phyloP scores from a whole-genome alignment of 1,139 yeast genomes.

The Waltiozyma solani region DNA sequence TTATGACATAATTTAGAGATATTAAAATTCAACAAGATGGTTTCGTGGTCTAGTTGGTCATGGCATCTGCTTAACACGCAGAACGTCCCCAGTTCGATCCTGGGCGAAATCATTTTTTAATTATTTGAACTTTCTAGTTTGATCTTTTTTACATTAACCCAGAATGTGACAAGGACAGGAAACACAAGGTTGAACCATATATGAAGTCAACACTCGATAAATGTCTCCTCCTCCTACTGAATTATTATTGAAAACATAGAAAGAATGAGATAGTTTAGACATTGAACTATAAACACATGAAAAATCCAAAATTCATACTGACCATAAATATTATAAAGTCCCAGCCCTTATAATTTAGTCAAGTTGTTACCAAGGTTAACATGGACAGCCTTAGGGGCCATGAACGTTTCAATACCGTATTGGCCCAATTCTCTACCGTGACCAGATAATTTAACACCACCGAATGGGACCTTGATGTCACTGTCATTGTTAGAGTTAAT shows the following conservation, averaged over 20 bases:
- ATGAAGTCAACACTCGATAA: too few relatives aligned
- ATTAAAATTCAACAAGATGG: too few relatives aligned
- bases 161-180: too few relatives aligned
- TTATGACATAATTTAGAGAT: too few relatives aligned
- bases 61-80: constrained; percentile 99
- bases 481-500: constrained; percentile 78
- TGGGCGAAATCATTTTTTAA: constrained; percentile 84
- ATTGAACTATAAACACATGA: background rate
- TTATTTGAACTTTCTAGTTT: too few relatives aligned
- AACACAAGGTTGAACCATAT: too few relatives aligned
- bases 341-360: constrained; percentile 1
- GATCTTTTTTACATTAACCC: too few relatives aligned
- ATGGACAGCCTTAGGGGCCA: constrained; percentile 74
- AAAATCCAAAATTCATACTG: too few relatives aligned
- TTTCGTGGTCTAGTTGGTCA: constrained; percentile 97
- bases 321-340: too few relatives aligned
- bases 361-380: constrained; percentile 32
- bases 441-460: constrained; percentile 77
- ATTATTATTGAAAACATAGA: background rate
- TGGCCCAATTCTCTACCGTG: constrained; percentile 85
- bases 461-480: constrained; percentile 71
- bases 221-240: too few relatives aligned
- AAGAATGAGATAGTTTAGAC: background rate
- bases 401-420: constrained; percentile 66
- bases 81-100: constrained; percentile 99